phyloP scores from a whole-genome alignment of 192 early-diverging fungal genomes.

The Entomortierella lignicola region DNA sequence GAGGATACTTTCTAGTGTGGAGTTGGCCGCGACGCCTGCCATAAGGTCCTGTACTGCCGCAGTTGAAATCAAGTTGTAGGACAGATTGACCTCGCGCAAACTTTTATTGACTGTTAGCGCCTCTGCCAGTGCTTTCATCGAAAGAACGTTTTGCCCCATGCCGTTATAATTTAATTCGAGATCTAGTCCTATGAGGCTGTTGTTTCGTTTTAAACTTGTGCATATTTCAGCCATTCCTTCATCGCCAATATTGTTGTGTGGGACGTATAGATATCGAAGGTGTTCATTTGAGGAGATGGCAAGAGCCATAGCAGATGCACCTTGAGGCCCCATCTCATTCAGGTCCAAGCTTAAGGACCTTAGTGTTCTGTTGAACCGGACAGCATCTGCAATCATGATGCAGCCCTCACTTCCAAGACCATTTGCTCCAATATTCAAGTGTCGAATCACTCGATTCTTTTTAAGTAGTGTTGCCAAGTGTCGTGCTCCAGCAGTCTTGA shows the following conservation, averaged over 20 bases:
- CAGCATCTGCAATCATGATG: slow-evolving; percentile 31
- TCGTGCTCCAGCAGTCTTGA: slow-evolving; percentile 34
- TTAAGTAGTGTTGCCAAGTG: slow-evolving; percentile 28
- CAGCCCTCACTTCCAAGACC: slow-evolving; percentile 34
- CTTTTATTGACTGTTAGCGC: slow-evolving; percentile 15
- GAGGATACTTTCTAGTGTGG: slow-evolving; percentile 52
- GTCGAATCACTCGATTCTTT: slow-evolving; percentile 41
- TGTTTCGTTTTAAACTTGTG: slow-evolving; percentile 32
- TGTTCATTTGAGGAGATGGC: slow-evolving; percentile 33
- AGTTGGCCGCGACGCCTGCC: slow-evolving; percentile 45
- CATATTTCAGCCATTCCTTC: slow-evolving; percentile 38
- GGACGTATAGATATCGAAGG: slow-evolving; percentile 48
- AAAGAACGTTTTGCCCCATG: slow-evolving; percentile 13
- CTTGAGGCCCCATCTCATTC: slow-evolving; percentile 45
- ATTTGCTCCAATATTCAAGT: slow-evolving; percentile 56
- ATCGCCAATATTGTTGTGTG: slow-evolving; percentile 56
- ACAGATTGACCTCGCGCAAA: slow-evolving; percentile 47
- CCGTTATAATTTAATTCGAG: slow-evolving; percentile 54
- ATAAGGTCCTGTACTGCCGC: slow-evolving; percentile 29
- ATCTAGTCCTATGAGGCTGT: slow-evolving; percentile 35
- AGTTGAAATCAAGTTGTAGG: slow-evolving; percentile 36
- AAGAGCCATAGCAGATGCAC: slow-evolving; percentile 18
- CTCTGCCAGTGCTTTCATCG: slow-evolving; percentile 35
- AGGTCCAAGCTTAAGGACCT: slow-evolving; percentile 48
- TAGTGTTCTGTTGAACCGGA: slow-evolving; percentile 37